phyloP scores from a whole-genome alignment of 1,284 basidiomycete species.

The Trichosporon sp. region DNA sequence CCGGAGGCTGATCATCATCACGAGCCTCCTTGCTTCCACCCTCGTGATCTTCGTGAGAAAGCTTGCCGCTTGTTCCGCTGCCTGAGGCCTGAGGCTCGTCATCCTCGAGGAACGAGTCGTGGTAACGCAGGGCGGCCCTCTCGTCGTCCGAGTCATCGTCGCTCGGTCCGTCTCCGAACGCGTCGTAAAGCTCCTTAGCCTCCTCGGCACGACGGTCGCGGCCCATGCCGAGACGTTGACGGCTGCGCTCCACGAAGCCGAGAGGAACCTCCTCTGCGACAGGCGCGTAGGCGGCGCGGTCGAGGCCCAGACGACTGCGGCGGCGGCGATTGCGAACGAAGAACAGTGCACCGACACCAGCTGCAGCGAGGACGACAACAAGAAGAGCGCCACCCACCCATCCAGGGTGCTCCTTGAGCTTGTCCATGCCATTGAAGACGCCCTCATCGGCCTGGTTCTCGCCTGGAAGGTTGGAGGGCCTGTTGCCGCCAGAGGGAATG shows the following conservation, averaged over 20 bases:
- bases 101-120: slow-evolving; percentile 49
- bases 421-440: slow-evolving; percentile 77
- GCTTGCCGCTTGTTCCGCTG: slow-evolving; percentile 5
- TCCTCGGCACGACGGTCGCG: slow-evolving; percentile 50
- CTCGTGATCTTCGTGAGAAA: slow-evolving; percentile 8
- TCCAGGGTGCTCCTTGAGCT: slow-evolving; percentile 66
- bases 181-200: slow-evolving; percentile 78
- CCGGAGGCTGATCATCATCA: slow-evolving; percentile 12
- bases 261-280: slow-evolving; percentile 70
- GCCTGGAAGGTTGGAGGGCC: slow-evolving; percentile 31
- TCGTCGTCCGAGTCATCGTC: slow-evolving; percentile 39
- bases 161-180: slow-evolving; percentile 66
- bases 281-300: slow-evolving; percentile 61
- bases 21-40: background rate
- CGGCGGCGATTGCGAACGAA: slow-evolving; percentile 58
- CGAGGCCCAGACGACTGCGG: slow-evolving; percentile 25
- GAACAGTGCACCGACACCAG: slow-evolving; percentile 59
- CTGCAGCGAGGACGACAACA: slow-evolving; percentile 62
- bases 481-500: background rate
- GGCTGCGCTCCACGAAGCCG: slow-evolving; percentile 56
- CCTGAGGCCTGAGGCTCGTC: slow-evolving; percentile 24
- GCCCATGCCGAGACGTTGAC: slow-evolving; percentile 36
- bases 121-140: slow-evolving; percentile 40
- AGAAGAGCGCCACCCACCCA: slow-evolving; percentile 79
- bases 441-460: slow-evolving; percentile 61